These are phyloP conservation scores for Haberlea rhodopensis DNA, from an alignment of 257 asterid species.

Conservation along the genomic window DNA sequence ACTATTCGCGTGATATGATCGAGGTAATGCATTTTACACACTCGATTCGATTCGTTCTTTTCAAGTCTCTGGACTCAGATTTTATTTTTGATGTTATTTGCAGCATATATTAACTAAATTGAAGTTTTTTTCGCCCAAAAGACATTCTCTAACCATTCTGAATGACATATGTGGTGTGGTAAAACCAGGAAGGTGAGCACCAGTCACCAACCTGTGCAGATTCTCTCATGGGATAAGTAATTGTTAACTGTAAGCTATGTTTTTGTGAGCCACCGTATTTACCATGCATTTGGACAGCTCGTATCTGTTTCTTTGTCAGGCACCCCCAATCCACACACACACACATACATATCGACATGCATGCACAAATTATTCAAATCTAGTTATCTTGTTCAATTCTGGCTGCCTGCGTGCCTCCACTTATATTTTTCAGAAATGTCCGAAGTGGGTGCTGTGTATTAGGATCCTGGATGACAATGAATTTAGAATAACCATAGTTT, in stretches of 20 bases:
- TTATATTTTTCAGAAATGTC: too few species aligned
- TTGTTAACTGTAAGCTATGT: not conserved
- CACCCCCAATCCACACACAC: too few species aligned
- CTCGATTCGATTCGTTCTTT: not conserved
- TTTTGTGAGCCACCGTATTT: not conserved
- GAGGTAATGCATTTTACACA: slow-evolving; percentile 47
- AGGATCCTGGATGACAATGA: too few species aligned
- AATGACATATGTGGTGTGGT: slow-evolving; percentile 65
- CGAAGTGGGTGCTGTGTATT: too few species aligned
- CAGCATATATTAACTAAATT: slow-evolving; percentile 54
- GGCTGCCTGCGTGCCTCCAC: too few species aligned
- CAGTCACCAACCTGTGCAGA: not conserved
- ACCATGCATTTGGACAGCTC: not conserved
- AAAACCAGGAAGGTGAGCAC: slow-evolving; percentile 73
- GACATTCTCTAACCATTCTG: slow-evolving; percentile 60
- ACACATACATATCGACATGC: too few species aligned
- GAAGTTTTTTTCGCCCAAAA: slow-evolving; percentile 50
- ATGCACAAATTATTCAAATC: too few species aligned
- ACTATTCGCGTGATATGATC: slow-evolving; percentile 54
- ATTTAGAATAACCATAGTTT: too few species aligned
- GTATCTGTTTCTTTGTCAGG: too few species aligned
- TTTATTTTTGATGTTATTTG: slow-evolving; percentile 15
- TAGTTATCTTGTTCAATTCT: too few species aligned
- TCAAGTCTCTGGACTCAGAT: not conserved
- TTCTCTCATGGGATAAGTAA: not conserved